Percentiles rank a stretch among this genome's conserved stretches.
Conservation (phyloP, 768 basidiomycete genomes). For the Leccinellum luteum region DNA sequence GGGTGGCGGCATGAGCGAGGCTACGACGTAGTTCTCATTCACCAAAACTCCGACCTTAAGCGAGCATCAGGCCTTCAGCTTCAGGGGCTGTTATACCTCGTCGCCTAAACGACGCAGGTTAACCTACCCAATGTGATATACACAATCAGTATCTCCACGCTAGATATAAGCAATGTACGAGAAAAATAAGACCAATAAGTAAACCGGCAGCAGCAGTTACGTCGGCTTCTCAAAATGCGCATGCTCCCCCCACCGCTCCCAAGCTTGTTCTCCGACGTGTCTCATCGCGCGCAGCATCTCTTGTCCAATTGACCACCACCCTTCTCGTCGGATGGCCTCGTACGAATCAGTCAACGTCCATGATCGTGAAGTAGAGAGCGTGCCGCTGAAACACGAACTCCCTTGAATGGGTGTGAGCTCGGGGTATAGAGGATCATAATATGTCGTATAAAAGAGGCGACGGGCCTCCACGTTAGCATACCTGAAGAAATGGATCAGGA, state of each 20-base stretch:
- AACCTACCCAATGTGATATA: conserved; percentile 11
- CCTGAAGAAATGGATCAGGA: conserved; percentile 27
- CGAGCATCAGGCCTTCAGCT: neutral
- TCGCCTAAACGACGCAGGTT: neutral
- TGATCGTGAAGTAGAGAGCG: conserved; percentile 35
- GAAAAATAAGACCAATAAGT: conserved; percentile 20
- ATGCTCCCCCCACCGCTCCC: conserved; percentile 43
- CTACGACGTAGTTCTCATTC: neutral
- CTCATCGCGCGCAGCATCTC: conserved; percentile 40
- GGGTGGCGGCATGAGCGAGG: conserved; percentile 19
- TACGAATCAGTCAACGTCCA: conserved; percentile 39
- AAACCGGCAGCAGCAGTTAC: conserved; percentile 15
- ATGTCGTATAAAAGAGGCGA: conserved; percentile 66
- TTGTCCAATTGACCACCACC: conserved; percentile 37
- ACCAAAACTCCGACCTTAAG: neutral
- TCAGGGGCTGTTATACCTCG: neutral
- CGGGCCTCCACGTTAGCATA: conserved; percentile 48
- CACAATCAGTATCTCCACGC: conserved; percentile 14
- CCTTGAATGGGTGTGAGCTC: conserved; percentile 56
- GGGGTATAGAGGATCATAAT: conserved; percentile 76
- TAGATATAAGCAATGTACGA: conserved; percentile 10
- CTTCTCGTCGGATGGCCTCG: conserved; percentile 39
- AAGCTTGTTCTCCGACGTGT: conserved; percentile 39
- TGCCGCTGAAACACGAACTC: conserved; percentile 25
- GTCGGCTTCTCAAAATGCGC: conserved; percentile 28